These are phyloP conservation scores for Mycena sanguinolenta DNA, from an alignment of 768 basidiomycete genomes.

Conservation along the genomic window DNA sequence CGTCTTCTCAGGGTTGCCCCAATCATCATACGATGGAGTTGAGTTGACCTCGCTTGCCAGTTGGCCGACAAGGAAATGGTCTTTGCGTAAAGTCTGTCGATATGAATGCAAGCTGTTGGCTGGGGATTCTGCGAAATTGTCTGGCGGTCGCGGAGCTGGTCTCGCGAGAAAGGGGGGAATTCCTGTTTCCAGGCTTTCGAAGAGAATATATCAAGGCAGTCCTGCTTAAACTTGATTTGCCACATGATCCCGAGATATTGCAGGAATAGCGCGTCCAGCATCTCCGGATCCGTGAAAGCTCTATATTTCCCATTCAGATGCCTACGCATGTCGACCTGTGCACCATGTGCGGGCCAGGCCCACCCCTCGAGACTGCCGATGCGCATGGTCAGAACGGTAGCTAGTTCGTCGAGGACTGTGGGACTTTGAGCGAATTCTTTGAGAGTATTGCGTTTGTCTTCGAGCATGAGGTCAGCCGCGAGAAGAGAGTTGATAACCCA, in stretches of 20 bases:
- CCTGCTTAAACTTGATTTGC: slow-evolving; percentile 54
- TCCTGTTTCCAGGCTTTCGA: slow-evolving; percentile 54
- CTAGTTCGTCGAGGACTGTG: slow-evolving; percentile 32
- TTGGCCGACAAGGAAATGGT: slow-evolving; percentile 53
- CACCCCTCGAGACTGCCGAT: slow-evolving; percentile 55
- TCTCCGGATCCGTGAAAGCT: slow-evolving; percentile 62
- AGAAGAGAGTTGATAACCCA: slow-evolving; percentile 7
- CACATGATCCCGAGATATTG: slow-evolving; percentile 60
- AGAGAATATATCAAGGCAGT: slow-evolving; percentile 45
- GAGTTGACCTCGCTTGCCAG: slow-evolving; percentile 28
- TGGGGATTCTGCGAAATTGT: slow-evolving; percentile 35
- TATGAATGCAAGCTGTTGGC: slow-evolving; percentile 41
- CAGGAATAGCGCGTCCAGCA: slow-evolving; percentile 59
- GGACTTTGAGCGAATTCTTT: background rate
- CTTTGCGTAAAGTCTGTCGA: slow-evolving; percentile 42
- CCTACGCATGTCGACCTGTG: slow-evolving; percentile 59
- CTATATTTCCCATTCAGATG: slow-evolving; percentile 64
- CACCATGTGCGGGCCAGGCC: slow-evolving; percentile 59
- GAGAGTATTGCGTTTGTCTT: slow-evolving; percentile 10
- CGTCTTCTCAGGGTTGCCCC: slow-evolving; percentile 40
- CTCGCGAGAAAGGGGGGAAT: slow-evolving; percentile 30
- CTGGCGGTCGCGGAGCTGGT: slow-evolving; percentile 37
- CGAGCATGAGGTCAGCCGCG: background rate
- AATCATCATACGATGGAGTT: slow-evolving; percentile 41
- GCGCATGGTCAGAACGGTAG: slow-evolving; percentile 62